Percentiles rank a stretch among this genome's conserved stretches.
These are phyloP conservation scores for Medicago ruthenica DNA, from an alignment of 306 rosid species.

Conservation along the genomic window DNA sequence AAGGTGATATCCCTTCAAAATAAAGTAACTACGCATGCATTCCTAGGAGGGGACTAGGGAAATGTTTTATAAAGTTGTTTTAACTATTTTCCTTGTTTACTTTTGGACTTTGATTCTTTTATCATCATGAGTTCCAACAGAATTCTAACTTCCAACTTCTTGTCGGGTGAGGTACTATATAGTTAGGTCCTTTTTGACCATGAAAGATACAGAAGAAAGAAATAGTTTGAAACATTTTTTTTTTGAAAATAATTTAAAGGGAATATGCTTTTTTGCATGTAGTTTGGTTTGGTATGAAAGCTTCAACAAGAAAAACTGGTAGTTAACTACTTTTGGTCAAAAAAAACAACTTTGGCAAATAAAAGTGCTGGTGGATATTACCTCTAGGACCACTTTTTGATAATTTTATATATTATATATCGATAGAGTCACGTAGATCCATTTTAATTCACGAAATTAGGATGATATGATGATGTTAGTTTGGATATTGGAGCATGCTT, in stretches of 20 bases:
- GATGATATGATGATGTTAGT: no score
- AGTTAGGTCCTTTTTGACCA: conserved; percentile 47
- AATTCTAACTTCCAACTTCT: conserved; percentile 62
- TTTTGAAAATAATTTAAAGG: neutral
- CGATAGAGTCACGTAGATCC: no score
- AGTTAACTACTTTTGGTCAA: neutral
- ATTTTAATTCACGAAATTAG: no score
- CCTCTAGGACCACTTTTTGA: neutral
- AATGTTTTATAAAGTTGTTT: conserved; percentile 32
- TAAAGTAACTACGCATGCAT: conserved; percentile 56
- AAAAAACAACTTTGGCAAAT: no score
- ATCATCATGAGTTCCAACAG: conserved; percentile 53
- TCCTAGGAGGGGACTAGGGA: conserved; percentile 33
- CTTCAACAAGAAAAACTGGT: neutral
- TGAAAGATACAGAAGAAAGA: neutral
- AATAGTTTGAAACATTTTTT: neutral
- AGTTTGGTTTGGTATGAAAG: conserved; percentile 4
- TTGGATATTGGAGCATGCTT: no score
- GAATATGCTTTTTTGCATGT: conserved; percentile 33
- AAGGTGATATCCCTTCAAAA: conserved; percentile 42
- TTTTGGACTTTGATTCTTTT: conserved; percentile 42
- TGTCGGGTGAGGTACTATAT: conserved; percentile 47
- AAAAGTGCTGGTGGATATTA: neutral
- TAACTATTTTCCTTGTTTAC: neutral
- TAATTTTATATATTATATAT: no score